Percentiles rank a stretch among this genome's conserved stretches.
Evolutionary conservation across 352 stramenopile species (phyloP).

Genomic region (Globisporangium radiosum): DNA sequence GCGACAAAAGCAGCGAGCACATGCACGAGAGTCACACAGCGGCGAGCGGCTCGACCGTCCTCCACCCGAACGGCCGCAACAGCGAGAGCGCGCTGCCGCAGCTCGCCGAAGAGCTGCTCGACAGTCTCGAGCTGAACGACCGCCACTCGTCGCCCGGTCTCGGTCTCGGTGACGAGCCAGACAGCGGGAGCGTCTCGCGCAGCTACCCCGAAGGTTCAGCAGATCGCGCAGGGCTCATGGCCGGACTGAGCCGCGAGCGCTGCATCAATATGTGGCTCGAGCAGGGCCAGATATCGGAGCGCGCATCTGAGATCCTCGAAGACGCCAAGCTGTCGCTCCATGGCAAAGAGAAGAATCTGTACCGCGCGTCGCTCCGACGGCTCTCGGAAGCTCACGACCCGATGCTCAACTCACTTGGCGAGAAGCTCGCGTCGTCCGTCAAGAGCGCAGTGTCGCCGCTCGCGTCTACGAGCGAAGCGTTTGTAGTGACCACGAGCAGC

Average conservation of each 20-base stretch:
- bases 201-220: slow-evolving; percentile 11
- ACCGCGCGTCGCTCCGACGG: slow-evolving; percentile 45
- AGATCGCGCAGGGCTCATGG: slow-evolving; percentile 6
- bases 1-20: neutral
- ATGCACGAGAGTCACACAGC: neutral
- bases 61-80: slow-evolving; percentile 19
- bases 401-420: slow-evolving; percentile 54
- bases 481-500: neutral
- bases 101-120: slow-evolving; percentile 38
- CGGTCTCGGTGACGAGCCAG: slow-evolving; percentile 12
- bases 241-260: slow-evolving; percentile 35
- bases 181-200: slow-evolving; percentile 6
- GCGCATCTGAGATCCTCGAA: slow-evolving; percentile 75
- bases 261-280: slow-evolving; percentile 80
- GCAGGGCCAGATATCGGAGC: slow-evolving; percentile 75
- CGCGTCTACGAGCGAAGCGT: slow-evolving; percentile 12
- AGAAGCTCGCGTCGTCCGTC: slow-evolving; percentile 45
- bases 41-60: neutral
- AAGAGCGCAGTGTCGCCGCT: slow-evolving; percentile 15
- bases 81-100: slow-evolving; percentile 48
- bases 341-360: slow-evolving; percentile 81
- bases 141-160: slow-evolving; percentile 13
- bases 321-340: slow-evolving; percentile 73
- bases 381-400: slow-evolving; percentile 66
- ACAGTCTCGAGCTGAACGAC: slow-evolving; percentile 35